These are phyloP conservation scores for Barnettozyma sucrosica DNA, from an alignment of 805 yeast genomes.

Conservation along the genomic window DNA sequence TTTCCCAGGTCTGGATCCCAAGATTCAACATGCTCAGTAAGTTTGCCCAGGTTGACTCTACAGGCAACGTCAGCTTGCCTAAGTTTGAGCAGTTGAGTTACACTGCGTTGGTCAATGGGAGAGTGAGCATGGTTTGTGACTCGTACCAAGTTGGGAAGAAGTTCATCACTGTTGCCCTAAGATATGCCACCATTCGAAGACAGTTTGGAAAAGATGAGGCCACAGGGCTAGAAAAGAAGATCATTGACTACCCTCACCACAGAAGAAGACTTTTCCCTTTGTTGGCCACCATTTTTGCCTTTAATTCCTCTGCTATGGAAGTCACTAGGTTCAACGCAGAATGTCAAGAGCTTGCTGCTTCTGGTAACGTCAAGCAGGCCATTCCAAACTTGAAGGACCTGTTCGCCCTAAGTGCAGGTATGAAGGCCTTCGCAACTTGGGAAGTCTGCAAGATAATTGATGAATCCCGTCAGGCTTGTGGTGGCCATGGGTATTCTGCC, in stretches of 20 bases:
- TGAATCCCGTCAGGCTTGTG: slow-evolving; percentile 87
- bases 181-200: slow-evolving; percentile 80
- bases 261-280: slow-evolving; percentile 73
- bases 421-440: slow-evolving; percentile 90
- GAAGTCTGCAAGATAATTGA: slow-evolving; percentile 71
- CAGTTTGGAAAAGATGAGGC: slow-evolving; percentile 52
- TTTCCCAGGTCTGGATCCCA: slow-evolving; percentile 77
- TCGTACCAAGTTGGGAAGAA: slow-evolving; percentile 77
- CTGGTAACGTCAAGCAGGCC: slow-evolving; percentile 40
- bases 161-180: slow-evolving; percentile 74
- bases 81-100: slow-evolving; percentile 86
- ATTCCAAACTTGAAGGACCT: slow-evolving; percentile 65
- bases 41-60: slow-evolving; percentile 64
- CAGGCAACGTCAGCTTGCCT: slow-evolving; percentile 63
- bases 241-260: slow-evolving; percentile 57
- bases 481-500: slow-evolving; percentile 92
- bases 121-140: slow-evolving; percentile 86
- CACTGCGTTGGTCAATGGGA: slow-evolving; percentile 81
- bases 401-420: slow-evolving; percentile 80
- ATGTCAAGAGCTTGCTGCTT: slow-evolving; percentile 27
- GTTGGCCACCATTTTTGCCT: slow-evolving; percentile 71
- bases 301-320: slow-evolving; percentile 50
- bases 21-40: slow-evolving; percentile 76
- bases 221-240: slow-evolving; percentile 34
- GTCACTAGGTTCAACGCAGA: slow-evolving; percentile 42